These are phyloP conservation scores for Polygonum maritimum DNA, from an alignment of 148 eudicot genomes.

Conservation along the genomic window DNA sequence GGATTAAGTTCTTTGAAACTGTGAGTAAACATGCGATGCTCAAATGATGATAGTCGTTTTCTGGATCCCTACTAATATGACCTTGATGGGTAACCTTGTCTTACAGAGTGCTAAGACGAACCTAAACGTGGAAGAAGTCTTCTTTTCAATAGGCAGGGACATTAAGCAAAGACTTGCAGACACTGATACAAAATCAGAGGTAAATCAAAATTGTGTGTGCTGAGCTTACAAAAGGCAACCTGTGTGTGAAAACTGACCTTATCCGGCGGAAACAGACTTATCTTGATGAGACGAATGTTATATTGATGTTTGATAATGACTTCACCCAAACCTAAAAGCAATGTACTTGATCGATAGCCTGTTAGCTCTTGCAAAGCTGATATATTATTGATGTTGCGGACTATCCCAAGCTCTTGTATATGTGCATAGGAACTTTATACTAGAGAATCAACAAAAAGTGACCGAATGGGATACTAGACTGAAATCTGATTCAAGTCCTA, in stretches of 20 bases:
- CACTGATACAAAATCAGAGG: constrained; percentile 71
- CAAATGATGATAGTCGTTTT: not conserved
- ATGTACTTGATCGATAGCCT: not conserved
- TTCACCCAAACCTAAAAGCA: not conserved
- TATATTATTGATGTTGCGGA: not conserved
- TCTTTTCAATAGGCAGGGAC: constrained; percentile 88
- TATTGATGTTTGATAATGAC: not conserved
- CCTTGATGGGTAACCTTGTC: not conserved
- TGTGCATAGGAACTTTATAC: not conserved
- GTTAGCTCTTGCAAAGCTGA: not conserved
- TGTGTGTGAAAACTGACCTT: not conserved
- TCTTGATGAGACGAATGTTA: not conserved
- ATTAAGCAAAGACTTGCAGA: constrained; percentile 92
- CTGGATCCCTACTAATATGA: constrained; percentile 4
- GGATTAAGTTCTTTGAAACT: constrained; percentile 90
- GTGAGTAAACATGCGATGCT: constrained; percentile 41
- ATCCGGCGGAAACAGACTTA: not conserved
- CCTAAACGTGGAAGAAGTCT: constrained; percentile 85
- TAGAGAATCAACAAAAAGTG: not conserved
- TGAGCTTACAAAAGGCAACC: not conserved
- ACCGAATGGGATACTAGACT: not conserved
- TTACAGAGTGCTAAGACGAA: constrained; percentile 88
- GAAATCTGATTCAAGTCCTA: not conserved
- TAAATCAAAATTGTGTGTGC: constrained; percentile 12
- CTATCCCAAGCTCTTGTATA: not conserved